Evolutionary conservation across 2,329 filamentous ascomycete species (phyloP).

Genomic region (Fusarium buxicola): DNA sequence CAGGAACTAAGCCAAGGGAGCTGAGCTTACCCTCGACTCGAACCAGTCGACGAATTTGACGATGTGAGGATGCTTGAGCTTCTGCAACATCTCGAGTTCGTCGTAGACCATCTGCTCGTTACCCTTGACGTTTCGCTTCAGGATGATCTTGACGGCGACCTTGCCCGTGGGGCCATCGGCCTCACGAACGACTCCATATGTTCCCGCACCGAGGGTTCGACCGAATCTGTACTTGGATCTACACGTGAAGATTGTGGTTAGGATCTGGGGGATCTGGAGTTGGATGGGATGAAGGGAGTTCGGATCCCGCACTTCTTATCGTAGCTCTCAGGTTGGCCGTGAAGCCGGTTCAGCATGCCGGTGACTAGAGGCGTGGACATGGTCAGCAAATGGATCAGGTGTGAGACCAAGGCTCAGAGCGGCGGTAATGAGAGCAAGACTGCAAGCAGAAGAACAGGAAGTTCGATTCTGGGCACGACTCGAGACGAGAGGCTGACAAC

Average conservation of each 20-base stretch:
- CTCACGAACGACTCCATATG: conserved; percentile 97
- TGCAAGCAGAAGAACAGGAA: not conserved
- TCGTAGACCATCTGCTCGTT: conserved; percentile 99
- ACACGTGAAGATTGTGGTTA: conserved; percentile 37
- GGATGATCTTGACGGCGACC: conserved; percentile 97
- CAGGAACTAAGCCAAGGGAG: conserved; percentile 4
- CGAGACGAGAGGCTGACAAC: conserved; percentile 19
- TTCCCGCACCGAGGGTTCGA: conserved; percentile 92
- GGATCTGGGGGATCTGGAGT: conserved; percentile 39
- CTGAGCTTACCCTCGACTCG: conserved; percentile 82
- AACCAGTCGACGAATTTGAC: conserved; percentile 99
- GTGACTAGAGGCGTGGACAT: conserved; percentile 67
- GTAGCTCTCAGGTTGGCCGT: conserved; percentile 97
- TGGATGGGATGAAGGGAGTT: conserved; percentile 25
- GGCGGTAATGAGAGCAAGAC: conserved; percentile 4
- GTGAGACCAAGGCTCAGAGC: not conserved
- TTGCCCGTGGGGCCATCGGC: conserved; percentile 86
- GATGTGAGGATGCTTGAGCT: conserved; percentile 92
- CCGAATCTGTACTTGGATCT: conserved; percentile 93
- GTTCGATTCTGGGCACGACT: not conserved
- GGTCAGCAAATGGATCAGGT: conserved; percentile 38
- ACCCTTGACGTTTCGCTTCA: conserved; percentile 99
- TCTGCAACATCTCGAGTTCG: conserved; percentile 92
- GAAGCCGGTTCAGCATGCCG: conserved; percentile 93
- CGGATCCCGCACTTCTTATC: conserved; percentile 84